Evolutionary conservation across 148 eudicot genomes (phyloP).

Genomic region (Fallopia convolvulus): DNA sequence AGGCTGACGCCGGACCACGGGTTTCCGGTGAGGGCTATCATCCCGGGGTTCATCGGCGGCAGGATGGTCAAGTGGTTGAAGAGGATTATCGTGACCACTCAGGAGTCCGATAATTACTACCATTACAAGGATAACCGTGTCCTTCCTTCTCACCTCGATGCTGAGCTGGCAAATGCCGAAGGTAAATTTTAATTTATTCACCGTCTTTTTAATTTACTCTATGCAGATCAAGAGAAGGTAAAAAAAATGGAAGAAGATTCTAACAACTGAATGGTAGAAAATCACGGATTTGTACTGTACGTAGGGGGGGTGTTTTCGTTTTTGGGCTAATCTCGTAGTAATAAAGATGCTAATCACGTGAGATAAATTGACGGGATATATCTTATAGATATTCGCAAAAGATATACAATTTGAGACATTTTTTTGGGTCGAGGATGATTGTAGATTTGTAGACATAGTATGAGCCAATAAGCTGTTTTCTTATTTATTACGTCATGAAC

Average conservation of each 20-base stretch:
- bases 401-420: neutral
- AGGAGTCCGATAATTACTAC: conserved; percentile 68
- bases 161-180: conserved; percentile 81
- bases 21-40: conserved; percentile 66
- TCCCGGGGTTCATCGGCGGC: conserved; percentile 93
- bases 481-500: neutral
- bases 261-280: neutral
- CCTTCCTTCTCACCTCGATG: conserved; percentile 82
- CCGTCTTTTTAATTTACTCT: too few relatives aligned
- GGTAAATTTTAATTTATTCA: conserved; percentile 23
- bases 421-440: too few relatives aligned
- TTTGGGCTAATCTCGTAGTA: too few relatives aligned
- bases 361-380: too few relatives aligned
- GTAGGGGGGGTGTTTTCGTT: too few relatives aligned
- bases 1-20: conserved; percentile 69
- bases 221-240: neutral
- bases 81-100: conserved; percentile 60
- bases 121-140: conserved; percentile 80
- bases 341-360: too few relatives aligned
- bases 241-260: too few relatives aligned
- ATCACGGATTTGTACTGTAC: too few relatives aligned
- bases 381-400: too few relatives aligned
- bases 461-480: neutral
- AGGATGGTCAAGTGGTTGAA: conserved; percentile 93
- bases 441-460: neutral